Percentiles rank a stretch among this genome's conserved stretches.
Conservation (phyloP, 345 rosid genomes). For the Ricinus communis region DNA sequence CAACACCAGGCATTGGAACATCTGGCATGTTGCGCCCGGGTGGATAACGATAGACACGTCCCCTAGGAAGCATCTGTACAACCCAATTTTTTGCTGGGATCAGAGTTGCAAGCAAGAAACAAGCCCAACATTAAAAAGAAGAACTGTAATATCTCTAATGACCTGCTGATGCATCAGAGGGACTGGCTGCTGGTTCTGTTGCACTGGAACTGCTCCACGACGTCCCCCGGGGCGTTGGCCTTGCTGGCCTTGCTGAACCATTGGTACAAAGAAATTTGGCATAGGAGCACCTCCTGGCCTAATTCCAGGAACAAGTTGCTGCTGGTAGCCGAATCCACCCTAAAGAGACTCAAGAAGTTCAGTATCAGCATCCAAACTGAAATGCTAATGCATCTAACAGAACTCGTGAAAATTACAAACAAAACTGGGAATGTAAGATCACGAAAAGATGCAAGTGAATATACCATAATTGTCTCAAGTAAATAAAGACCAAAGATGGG, state of each 20-base stretch:
- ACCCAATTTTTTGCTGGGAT: neutral
- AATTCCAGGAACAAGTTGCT: conserved; percentile 36
- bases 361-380: neutral
- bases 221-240: conserved; percentile 28
- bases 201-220: conserved; percentile 21
- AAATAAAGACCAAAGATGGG: too few species aligned
- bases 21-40: conserved; percentile 29
- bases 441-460: neutral
- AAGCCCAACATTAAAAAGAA: neutral
- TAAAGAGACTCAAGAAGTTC: neutral
- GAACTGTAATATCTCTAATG: neutral
- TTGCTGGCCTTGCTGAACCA: conserved; percentile 32
- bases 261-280: conserved; percentile 31
- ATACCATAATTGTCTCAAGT: neutral
- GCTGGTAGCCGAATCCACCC: conserved; percentile 35
- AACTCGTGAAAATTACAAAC: neutral
- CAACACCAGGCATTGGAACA: conserved; percentile 27
- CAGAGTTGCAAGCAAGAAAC: neutral
- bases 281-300: conserved; percentile 34
- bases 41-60: conserved; percentile 29
- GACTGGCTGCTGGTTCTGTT: conserved; percentile 30
- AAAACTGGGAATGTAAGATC: neutral
- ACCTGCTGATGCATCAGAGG: conserved; percentile 35
- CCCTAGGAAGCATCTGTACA: conserved; percentile 31
- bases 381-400: neutral